Base-by-base conservation (phyloP, 805 yeast genomes). In the Metschnikowia lachancei region DNA sequence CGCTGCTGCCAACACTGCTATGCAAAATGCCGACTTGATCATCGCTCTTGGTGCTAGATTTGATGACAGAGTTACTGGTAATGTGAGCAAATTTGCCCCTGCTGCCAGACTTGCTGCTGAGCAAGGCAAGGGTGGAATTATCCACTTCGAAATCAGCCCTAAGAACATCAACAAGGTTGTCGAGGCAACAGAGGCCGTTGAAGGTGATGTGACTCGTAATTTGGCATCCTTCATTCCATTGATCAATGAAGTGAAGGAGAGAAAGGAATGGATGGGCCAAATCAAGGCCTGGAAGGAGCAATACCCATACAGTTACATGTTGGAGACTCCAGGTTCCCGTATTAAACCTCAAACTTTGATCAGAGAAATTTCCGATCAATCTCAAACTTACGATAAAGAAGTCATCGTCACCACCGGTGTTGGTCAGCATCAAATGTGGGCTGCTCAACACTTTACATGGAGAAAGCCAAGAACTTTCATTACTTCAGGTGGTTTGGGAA, bases 371-470 rank as follows among this genome's bases (percentile, higher is more conserved):
- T 81, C 94, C 2, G 77, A 81, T 52, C 83, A 90, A 57, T 83
- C 90, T 28, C 67, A 72, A 41, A 78, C 73, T 45, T 76, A 78
- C 46, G 75, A 75, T 53, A 87, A 81, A 62, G 91, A 87, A 58
- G 90, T 88, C 49, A 81, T 91, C 59, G 85, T 92, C 58, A 86
- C 98, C 44, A 94, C 99, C 31, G 99, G 99, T 77, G 98, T 94
- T 43, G 99, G 99, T 51, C 99, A 94, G 77, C 99, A 92, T 78
- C 99, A 92, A 76, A 92, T 92, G 99, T 92, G 99, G 99, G 95
- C 98, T 32, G 98, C 98, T 24, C 99, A 94, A 74, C 91, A 90
- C 70, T 91, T 87, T 82, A 81, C 90, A 43, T 92, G 97, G 96
- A 85, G 83, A 51, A 72, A 79, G 53, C 99, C 99, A 60, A 82